Evolutionary conservation across 2,329 filamentous ascomycete genomes (phyloP).

Genomic region (Colletotrichum phormii): DNA sequence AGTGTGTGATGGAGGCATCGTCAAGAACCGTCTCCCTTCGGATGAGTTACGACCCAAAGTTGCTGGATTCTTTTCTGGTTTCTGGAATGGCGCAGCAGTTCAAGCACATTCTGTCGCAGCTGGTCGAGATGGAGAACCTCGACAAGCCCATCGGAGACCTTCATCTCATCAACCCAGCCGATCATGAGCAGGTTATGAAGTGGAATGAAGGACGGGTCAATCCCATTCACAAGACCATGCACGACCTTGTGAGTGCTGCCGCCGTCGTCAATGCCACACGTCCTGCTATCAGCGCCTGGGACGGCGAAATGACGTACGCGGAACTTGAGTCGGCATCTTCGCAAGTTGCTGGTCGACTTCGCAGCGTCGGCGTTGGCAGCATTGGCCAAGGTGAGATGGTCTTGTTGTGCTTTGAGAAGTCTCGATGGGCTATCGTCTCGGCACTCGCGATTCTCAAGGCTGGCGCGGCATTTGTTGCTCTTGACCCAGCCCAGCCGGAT

Average conservation of each 20-base stretch:
- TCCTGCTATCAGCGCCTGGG: constrained; percentile 44
- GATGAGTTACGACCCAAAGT: not conserved
- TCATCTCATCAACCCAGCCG: not conserved
- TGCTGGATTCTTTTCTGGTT: not conserved
- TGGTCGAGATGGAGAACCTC: not conserved
- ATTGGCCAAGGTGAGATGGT: not conserved
- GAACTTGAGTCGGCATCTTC: constrained; percentile 38
- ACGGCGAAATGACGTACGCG: constrained; percentile 45
- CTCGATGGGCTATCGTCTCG: constrained; percentile 35
- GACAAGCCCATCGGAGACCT: not conserved
- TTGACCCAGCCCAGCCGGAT: constrained; percentile 11
- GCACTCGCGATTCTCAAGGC: constrained; percentile 38
- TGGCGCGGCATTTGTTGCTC: constrained; percentile 30
- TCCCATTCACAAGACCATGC: not conserved
- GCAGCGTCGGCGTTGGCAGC: not conserved
- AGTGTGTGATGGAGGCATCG: not conserved
- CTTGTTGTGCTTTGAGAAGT: constrained; percentile 13
- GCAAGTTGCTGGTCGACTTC: constrained; percentile 15
- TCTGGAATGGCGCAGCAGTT: not conserved
- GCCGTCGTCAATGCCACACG: not conserved
- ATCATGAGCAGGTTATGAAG: not conserved
- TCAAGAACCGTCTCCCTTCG: not conserved
- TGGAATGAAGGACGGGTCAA: not conserved
- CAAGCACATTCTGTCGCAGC: not conserved
- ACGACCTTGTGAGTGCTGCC: not conserved